Conservation (phyloP, 1,284 basidiomycete genomes). For the Marasmius tenuissimus region DNA sequence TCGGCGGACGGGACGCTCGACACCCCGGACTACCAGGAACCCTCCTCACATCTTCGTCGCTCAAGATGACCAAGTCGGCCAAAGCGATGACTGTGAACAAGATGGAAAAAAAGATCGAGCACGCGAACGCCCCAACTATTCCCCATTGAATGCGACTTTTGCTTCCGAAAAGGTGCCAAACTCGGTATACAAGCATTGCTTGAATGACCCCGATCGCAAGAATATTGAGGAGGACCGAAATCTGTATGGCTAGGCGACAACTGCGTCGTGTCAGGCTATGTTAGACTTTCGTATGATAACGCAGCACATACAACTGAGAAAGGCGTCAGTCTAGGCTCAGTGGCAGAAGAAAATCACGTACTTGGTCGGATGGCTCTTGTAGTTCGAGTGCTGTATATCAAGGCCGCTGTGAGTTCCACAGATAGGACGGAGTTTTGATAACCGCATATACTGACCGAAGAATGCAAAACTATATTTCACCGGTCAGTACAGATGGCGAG, state of each 20-base stretch:
- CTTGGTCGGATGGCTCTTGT: conserved; percentile 22
- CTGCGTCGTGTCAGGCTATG: conserved; percentile 15
- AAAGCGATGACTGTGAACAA: conserved; percentile 22
- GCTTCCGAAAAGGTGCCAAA: conserved; percentile 37
- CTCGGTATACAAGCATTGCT: conserved; percentile 35
- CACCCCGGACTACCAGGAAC: conserved; percentile 26
- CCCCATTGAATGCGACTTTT: conserved; percentile 22
- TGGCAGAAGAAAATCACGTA: conserved; percentile 9
- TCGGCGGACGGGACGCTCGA: conserved; percentile 26
- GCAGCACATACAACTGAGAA: conserved; percentile 21
- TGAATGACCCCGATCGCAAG: conserved; percentile 30
- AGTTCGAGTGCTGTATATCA: conserved; percentile 23
- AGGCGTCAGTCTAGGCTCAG: conserved; percentile 6
- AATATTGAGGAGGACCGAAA: conserved; percentile 24
- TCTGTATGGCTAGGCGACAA: conserved; percentile 27
- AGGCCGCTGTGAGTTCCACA: background rate
- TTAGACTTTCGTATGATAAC: background rate
- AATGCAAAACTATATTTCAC: conserved; percentile 11
- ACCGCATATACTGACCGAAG: conserved; percentile 10
- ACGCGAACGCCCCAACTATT: conserved; percentile 26
- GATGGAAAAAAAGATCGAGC: conserved; percentile 27
- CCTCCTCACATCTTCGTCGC: conserved; percentile 5
- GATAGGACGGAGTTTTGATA: conserved; percentile 1
- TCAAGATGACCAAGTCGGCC: conserved; percentile 16
- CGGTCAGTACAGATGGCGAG: background rate